These are phyloP conservation scores for Rhodotorula taiwanensis DNA, from an alignment of 768 basidiomycete genomes.

Conservation along the genomic window DNA sequence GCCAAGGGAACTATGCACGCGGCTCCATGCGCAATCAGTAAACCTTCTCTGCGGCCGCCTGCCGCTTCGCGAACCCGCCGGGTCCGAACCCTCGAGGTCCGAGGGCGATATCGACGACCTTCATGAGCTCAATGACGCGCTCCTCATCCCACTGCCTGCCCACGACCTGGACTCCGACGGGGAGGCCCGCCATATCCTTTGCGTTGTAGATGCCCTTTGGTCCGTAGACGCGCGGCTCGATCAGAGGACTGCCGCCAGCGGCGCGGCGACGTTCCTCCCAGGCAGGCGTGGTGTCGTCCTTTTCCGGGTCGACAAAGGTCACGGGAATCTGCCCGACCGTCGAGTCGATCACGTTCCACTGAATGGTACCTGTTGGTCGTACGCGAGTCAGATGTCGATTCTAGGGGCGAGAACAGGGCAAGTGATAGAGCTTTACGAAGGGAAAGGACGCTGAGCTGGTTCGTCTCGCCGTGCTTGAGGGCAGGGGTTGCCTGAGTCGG, in stretches of 20 bases:
- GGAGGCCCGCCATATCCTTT: slow-evolving; percentile 64
- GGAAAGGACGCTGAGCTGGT: slow-evolving; percentile 48
- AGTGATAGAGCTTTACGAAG: no score
- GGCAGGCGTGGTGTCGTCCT: slow-evolving; percentile 50
- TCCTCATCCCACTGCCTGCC: slow-evolving; percentile 72
- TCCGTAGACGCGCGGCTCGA: slow-evolving; percentile 59
- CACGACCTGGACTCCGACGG: slow-evolving; percentile 75
- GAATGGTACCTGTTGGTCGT: slow-evolving; percentile 54
- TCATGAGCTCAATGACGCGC: slow-evolving; percentile 73
- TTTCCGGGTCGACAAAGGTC: slow-evolving; percentile 60
- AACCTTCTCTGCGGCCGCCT: background rate
- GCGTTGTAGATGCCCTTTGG: slow-evolving; percentile 58
- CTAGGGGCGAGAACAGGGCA: no score
- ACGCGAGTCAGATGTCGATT: no score
- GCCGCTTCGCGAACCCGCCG: slow-evolving; percentile 26
- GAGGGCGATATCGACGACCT: slow-evolving; percentile 62
- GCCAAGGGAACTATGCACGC: no score
- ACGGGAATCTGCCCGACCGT: slow-evolving; percentile 70
- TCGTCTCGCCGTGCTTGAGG: slow-evolving; percentile 58
- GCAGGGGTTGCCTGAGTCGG: slow-evolving; percentile 69
- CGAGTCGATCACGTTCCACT: slow-evolving; percentile 70
- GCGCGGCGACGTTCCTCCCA: no score
- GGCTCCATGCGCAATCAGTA: no score
- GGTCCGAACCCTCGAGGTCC: slow-evolving; percentile 67
- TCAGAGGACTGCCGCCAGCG: slow-evolving; percentile 47